Base-by-base conservation (phyloP, 2,329 filamentous ascomycete species). In the Neopestalotiopsis rosae region DNA sequence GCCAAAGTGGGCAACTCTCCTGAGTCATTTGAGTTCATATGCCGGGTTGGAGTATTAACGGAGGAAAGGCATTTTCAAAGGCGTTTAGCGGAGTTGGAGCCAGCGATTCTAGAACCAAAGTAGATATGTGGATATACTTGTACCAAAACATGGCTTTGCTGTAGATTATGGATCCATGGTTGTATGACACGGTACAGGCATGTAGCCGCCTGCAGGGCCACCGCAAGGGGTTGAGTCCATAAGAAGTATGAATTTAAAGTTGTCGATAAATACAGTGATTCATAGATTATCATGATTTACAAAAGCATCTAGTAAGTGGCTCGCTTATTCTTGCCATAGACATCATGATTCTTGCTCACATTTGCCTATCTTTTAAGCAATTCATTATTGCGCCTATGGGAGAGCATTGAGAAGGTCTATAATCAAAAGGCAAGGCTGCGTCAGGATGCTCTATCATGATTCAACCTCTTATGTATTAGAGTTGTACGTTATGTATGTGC, bases 21-120 rank as follows among this genome's bases (percentile, higher is more conserved):
- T 95, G 70, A 89, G 89, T 75, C 89, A 94, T 74, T 79, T 95
- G 69, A 89, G 91, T 75, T 86, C 88, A 63, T 92, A 89, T 80
- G 88, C 88, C 59, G 85, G 76, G 52, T 69, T 79, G 64, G 76
- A 78, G 67, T 71, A 65, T 57, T 69, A 66, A 65, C 17, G 45
- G 14, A n/a, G 38, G 38, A 24, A 38, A 32, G 34, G 67, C 24
- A n/a, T 58, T 34, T 66, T 34, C 28, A 66, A 13, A 32, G 45
- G 49, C 61, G 61, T 64, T 64, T 20, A 20, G 28, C 28, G 63
- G 63, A 56, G 42, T 57, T 56, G 63, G 49, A 66, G 32, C 61
- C 20, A 64, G 61, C 61, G 61, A 52, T 49, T 62, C 34, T 64
- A 64, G 61, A 64, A 64, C 45, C 42, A 64, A 24, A 28, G 61